Conservation (phyloP, 306 rosid species). For the Betula pendula region DNA sequence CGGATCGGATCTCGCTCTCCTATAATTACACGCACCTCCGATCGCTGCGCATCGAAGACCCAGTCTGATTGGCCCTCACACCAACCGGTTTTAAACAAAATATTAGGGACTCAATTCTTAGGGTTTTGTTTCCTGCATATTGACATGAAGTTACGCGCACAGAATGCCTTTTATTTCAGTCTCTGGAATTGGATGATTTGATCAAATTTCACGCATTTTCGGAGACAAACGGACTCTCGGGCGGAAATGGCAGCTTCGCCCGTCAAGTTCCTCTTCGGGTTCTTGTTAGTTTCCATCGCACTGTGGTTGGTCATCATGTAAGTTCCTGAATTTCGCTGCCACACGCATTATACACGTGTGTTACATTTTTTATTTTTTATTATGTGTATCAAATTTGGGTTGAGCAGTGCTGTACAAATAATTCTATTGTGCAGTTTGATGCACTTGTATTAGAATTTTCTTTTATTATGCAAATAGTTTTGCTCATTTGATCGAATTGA, state of each 20-base stretch:
- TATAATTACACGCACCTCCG: slow-evolving; percentile 38
- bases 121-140: slow-evolving; percentile 40
- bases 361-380: neutral
- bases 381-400: slow-evolving; percentile 4
- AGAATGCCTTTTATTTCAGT: slow-evolving; percentile 33
- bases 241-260: slow-evolving; percentile 80
- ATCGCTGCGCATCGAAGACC: slow-evolving; percentile 52
- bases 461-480: neutral
- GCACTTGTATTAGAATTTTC: slow-evolving; percentile 2
- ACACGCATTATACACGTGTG: neutral
- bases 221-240: slow-evolving; percentile 12
- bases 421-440: slow-evolving; percentile 1
- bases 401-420: neutral
- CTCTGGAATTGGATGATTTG: slow-evolving; percentile 43
- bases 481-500: neutral
- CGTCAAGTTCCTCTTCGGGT: slow-evolving; percentile 78
- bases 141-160: slow-evolving; percentile 43
- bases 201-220: slow-evolving; percentile 39
- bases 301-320: slow-evolving; percentile 87
- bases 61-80: slow-evolving; percentile 21
- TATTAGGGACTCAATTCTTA: slow-evolving; percentile 30
- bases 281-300: slow-evolving; percentile 69
- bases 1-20: slow-evolving; percentile 73
- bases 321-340: slow-evolving; percentile 29
- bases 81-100: slow-evolving; percentile 5